Evolutionary conservation across 2,329 filamentous ascomycete genomes (phyloP).

Genomic region (Exophiala calicioides): DNA sequence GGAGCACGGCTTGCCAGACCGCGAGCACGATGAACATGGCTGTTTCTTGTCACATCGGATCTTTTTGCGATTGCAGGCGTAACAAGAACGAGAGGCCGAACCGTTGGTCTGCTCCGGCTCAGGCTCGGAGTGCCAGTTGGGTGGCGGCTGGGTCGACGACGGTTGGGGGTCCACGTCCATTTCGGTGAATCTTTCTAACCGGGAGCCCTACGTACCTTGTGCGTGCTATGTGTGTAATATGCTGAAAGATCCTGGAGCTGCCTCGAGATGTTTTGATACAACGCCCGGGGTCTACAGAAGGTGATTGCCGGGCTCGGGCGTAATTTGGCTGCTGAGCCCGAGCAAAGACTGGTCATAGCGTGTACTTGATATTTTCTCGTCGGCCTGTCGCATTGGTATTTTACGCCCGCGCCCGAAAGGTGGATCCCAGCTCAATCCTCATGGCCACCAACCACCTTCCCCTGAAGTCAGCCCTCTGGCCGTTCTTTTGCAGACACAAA

Average conservation of each 20-base stretch:
- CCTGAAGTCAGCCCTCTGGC: not conserved
- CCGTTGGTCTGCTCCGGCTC: not conserved
- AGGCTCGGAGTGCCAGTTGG: not conserved
- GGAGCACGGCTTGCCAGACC: slow-evolving; percentile 15
- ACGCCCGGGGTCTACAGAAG: no score
- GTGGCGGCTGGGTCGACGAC: not conserved
- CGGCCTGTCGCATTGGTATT: no score
- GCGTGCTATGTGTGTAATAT: no score
- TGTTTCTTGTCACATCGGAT: slow-evolving; percentile 22
- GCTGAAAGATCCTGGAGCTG: not conserved
- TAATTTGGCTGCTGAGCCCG: not conserved
- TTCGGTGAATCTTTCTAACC: no score
- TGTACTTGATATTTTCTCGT: no score
- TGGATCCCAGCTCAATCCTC: not conserved
- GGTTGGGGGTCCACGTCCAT: not conserved
- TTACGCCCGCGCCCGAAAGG: not conserved
- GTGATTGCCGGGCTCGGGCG: not conserved
- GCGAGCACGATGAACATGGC: slow-evolving; percentile 21
- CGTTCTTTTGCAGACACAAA: not conserved
- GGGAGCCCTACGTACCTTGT: no score
- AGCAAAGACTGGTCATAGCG: not conserved
- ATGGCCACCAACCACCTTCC: not conserved
- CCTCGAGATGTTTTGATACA: not conserved
- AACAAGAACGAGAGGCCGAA: slow-evolving; percentile 7
- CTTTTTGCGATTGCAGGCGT: slow-evolving; percentile 16